Evolutionary conservation across 257 asterid species (phyloP), one percentile per base, ranked within the genome.

Genomic region (Phtheirospermum japonicum): DNA sequence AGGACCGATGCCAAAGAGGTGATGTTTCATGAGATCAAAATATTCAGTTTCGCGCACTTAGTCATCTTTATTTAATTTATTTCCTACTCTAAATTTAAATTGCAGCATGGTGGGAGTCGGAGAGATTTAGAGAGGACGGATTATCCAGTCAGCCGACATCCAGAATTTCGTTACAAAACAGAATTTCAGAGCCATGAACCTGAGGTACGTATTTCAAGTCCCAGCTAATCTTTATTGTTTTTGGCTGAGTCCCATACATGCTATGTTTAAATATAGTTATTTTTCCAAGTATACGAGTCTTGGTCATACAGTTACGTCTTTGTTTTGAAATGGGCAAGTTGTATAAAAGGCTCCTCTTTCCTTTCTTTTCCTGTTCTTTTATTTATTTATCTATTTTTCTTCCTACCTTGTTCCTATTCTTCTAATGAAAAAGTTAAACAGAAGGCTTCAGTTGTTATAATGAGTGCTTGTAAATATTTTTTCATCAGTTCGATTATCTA

Each of bases 161-260:
- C 95, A 6, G 96, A 88, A 75, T 88, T 88, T 46, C 92, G 92
- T 45, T 88, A 88, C 78, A 88, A 85, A 73, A 88, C 96, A 12
- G 96, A 88, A 62, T 88, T 88, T 74, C 96, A 88, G 83, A 88
- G 96, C 80, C 96, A 88, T 69, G 96, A 85, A 77, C 96, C 96
- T 40, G 96, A 88, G 96, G 96, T 88, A 76, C 61, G 69, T 58
- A 67, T 59, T 65, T 65, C 57, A 59, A 46, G 10, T 32, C 28
- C 32, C 16, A 54, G 10, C 33, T 45, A 7, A 14, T 67, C 48
- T 42, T 14, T 61, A 45, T 61, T 70, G 17, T 50, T 60, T 33
- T 66, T 60, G 30, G 7, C 37, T 31, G 45, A 12, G 56, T 46
- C 23, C 50, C 55, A 6, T n/a, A n/a, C n/a, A n/a, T n/a, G n/a